phyloP scores from a whole-genome alignment of 2,329 filamentous ascomycete species.

The Fusarium sp. region DNA sequence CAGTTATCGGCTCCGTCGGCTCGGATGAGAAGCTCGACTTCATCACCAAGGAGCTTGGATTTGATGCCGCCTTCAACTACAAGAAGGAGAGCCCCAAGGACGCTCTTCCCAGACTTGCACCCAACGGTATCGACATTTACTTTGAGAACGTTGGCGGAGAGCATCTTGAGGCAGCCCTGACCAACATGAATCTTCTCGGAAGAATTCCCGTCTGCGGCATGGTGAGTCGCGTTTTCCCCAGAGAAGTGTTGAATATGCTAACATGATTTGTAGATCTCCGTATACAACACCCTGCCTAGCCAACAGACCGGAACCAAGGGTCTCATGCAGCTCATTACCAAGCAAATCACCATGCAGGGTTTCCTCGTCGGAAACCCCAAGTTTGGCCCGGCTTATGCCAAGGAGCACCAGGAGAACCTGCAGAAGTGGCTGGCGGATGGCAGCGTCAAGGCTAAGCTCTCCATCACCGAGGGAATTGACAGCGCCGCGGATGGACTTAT shows the following conservation, averaged over 20 bases:
- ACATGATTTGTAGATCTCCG: conserved; percentile 18
- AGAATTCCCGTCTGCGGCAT: conserved; percentile 75
- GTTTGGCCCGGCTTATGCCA: conserved; percentile 73
- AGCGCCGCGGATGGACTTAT: conserved; percentile 80
- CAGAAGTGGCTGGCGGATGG: conserved; percentile 82
- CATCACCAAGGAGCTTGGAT: conserved; percentile 62
- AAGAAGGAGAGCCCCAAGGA: conserved; percentile 80
- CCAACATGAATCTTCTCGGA: conserved; percentile 68
- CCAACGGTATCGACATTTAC: conserved; percentile 80
- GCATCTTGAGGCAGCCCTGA: conserved; percentile 61
- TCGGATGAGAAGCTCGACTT: conserved; percentile 84
- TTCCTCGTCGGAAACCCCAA: conserved; percentile 78
- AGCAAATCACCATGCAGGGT: conserved; percentile 78
- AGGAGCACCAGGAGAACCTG: conserved; percentile 81
- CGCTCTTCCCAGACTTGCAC: conserved; percentile 77
- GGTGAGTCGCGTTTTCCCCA: conserved; percentile 50
- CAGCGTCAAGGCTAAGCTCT: conserved; percentile 76
- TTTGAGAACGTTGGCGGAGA: conserved; percentile 67
- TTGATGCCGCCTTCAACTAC: conserved; percentile 82
- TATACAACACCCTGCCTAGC: conserved; percentile 77
- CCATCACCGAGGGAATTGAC: conserved; percentile 81
- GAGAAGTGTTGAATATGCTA: background rate
- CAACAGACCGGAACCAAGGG: conserved; percentile 76
- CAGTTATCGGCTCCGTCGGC: conserved; percentile 83
- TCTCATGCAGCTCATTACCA: conserved; percentile 72